These are phyloP conservation scores for Filobasidium floriforme DNA, from an alignment of 768 basidiomycete species.

Conservation along the genomic window DNA sequence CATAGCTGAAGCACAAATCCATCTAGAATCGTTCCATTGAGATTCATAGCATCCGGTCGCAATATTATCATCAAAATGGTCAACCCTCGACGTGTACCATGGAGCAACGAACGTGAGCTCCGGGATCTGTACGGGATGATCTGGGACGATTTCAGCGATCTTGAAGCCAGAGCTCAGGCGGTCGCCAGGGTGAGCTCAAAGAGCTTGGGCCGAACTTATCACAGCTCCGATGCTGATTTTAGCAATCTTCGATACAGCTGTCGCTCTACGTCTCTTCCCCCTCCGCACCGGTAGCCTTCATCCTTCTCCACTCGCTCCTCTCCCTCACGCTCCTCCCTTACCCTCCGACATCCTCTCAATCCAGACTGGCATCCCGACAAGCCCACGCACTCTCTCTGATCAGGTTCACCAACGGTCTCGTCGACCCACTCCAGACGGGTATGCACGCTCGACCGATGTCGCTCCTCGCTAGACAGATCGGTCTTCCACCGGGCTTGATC, in stretches of 20 bases:
- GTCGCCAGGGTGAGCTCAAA: constrained; percentile 37
- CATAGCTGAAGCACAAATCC: no score
- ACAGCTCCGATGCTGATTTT: background rate
- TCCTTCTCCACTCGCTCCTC: constrained; percentile 37
- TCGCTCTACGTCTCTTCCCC: constrained; percentile 39
- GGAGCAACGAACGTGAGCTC: constrained; percentile 34
- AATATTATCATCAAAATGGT: constrained; percentile 1
- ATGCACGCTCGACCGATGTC: constrained; percentile 84
- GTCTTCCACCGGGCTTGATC: constrained; percentile 79
- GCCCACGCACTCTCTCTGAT: constrained; percentile 74
- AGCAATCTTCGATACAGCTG: constrained; percentile 25
- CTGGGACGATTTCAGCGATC: constrained; percentile 33
- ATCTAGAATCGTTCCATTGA: no score
- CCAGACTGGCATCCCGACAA: constrained; percentile 57
- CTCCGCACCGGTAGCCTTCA: constrained; percentile 40
- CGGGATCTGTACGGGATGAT: constrained; percentile 39
- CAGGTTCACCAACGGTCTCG: constrained; percentile 85
- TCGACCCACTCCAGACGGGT: constrained; percentile 85
- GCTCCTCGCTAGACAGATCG: constrained; percentile 75
- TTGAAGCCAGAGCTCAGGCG: constrained; percentile 21
- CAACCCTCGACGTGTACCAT: constrained; percentile 35
- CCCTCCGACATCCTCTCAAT: constrained; percentile 23
- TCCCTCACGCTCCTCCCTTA: constrained; percentile 32
- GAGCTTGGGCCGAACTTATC: background rate
- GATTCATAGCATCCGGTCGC: no score